These are phyloP conservation scores for Metschnikowia borealis DNA, from an alignment of 805 yeast genomes.

Conservation along the genomic window DNA sequence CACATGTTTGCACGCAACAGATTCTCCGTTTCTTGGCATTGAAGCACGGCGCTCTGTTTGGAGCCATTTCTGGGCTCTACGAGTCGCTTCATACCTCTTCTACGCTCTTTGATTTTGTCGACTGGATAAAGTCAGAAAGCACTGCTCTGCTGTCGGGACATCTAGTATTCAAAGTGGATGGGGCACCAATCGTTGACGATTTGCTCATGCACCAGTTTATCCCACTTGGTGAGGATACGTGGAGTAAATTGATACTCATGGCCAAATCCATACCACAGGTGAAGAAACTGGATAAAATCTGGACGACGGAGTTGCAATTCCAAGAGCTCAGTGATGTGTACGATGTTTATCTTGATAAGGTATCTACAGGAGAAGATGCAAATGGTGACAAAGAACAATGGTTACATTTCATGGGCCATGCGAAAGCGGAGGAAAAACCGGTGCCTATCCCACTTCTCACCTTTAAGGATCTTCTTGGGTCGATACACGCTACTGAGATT, in stretches of 20 bases:
- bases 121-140: slow-evolving; percentile 2
- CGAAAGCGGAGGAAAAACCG: not conserved
- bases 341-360: slow-evolving; percentile 8
- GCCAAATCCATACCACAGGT: slow-evolving; percentile 23
- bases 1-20: slow-evolving; percentile 31
- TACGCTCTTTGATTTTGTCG: slow-evolving; percentile 5
- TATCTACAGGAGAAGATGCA: not conserved
- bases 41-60: slow-evolving; percentile 28
- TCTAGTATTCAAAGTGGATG: slow-evolving; percentile 7
- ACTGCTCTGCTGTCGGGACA: not conserved
- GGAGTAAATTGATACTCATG: slow-evolving; percentile 43
- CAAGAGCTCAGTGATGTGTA: slow-evolving; percentile 17
- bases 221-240: slow-evolving; percentile 51
- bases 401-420: not conserved
- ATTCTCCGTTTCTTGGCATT: slow-evolving; percentile 29
- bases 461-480: not conserved
- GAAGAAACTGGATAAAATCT: slow-evolving; percentile 1
- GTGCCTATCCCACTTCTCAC: not conserved
- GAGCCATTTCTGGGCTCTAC: slow-evolving; percentile 15
- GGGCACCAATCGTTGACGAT: slow-evolving; percentile 3
- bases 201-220: slow-evolving; percentile 26
- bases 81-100: slow-evolving; percentile 15
- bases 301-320: slow-evolving; percentile 15
- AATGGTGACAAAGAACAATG: not conserved
- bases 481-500: not conserved